phyloP scores from a whole-genome alignment of 768 basidiomycete genomes.

The Mycena epipterygia region DNA sequence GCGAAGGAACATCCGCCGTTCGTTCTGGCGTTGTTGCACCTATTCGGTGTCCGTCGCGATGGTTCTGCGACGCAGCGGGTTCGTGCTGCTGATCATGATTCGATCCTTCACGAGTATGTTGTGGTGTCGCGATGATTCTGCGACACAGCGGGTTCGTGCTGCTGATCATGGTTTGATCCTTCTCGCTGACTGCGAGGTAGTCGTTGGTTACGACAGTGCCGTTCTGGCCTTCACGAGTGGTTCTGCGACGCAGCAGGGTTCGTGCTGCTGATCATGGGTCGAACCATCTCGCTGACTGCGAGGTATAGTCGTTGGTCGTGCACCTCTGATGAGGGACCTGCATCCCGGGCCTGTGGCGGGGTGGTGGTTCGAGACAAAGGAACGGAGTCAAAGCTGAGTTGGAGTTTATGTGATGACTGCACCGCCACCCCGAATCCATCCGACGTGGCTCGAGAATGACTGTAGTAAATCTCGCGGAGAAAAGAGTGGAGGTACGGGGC shows the following conservation, averaged over 20 bases:
- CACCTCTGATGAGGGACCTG: too few relatives aligned
- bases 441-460: too few relatives aligned
- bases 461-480: too few relatives aligned
- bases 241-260: not conserved
- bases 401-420: too few relatives aligned
- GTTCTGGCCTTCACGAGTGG: not conserved
- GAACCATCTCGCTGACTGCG: not conserved
- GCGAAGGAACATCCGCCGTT: conserved; percentile 7
- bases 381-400: too few relatives aligned
- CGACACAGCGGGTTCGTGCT: not conserved
- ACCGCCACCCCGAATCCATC: too few relatives aligned
- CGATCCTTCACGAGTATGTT: not conserved
- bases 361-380: too few relatives aligned
- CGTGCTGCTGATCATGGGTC: not conserved
- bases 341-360: too few relatives aligned
- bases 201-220: not conserved
- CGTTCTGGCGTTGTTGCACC: conserved; percentile 1
- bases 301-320: not conserved
- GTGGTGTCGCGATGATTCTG: not conserved
- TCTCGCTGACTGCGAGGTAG: not conserved
- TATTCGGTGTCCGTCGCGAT: not conserved
- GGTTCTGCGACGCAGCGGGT: not conserved
- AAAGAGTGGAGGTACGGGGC: too few relatives aligned
- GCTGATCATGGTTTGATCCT: not conserved
- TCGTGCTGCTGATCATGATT: not conserved